phyloP scores from a whole-genome alignment of 164 flowering plant genomes.

The Akebia trifoliata region DNA sequence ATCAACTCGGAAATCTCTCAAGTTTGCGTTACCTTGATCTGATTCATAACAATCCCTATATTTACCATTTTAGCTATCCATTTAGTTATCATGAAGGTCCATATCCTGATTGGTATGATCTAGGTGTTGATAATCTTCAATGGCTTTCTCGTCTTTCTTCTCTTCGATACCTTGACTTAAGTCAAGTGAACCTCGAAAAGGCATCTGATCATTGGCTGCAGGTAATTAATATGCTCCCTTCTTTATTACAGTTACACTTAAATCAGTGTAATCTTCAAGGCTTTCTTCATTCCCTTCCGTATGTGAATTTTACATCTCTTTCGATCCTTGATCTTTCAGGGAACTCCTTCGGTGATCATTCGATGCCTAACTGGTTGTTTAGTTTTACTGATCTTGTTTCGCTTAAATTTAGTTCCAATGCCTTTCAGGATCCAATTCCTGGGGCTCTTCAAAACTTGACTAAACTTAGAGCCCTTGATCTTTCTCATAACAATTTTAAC shows the following conservation, averaged over 20 bases:
- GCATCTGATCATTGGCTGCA: slow-evolving; percentile 12
- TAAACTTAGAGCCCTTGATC: too few species aligned
- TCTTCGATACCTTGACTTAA: too few species aligned
- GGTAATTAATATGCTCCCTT: slow-evolving; percentile 8
- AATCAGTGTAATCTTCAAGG: neutral
- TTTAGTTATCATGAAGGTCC: too few species aligned
- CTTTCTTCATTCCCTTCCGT: neutral
- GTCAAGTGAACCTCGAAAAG: neutral
- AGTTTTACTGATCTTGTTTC: neutral
- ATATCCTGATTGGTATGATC: too few species aligned
- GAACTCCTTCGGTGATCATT: too few species aligned
- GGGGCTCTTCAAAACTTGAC: neutral
- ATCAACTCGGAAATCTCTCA: too few species aligned
- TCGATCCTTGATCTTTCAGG: slow-evolving; percentile 1
- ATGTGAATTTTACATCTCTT: slow-evolving; percentile 8
- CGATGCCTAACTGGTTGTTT: neutral
- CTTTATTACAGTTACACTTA: slow-evolving; percentile 5
- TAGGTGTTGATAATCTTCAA: too few species aligned
- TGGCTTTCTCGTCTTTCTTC: too few species aligned
- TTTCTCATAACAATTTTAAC: neutral
- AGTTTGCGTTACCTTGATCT: too few species aligned
- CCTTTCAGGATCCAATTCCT: neutral
- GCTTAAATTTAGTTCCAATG: too few species aligned
- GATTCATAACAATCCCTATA: too few species aligned
- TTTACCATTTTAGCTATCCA: too few species aligned